A percentile compares a stretch with the other conserved stretches of the same genome.
phyloP scores from a whole-genome alignment of 352 stramenopile species.

The Globisporangium ultimum region DNA sequence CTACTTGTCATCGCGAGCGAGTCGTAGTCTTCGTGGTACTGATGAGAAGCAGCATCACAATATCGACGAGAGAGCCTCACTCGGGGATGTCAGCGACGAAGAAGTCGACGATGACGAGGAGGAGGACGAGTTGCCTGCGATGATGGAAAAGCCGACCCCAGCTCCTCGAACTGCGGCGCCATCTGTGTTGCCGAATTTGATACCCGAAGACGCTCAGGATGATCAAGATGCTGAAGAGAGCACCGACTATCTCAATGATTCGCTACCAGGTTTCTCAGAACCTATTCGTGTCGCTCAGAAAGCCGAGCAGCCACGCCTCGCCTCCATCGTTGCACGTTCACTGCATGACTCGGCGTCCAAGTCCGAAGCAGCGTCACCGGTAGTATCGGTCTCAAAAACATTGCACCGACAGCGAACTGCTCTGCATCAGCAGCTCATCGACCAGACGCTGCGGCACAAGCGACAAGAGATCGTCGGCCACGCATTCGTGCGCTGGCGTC shows the following conservation, averaged over 20 bases:
- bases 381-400: neutral
- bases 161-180: neutral
- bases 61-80: neutral
- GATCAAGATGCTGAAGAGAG: conserved; percentile 9
- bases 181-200: neutral
- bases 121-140: conserved; percentile 37
- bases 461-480: conserved; percentile 35
- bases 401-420: conserved; percentile 19
- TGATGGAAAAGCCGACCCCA: conserved; percentile 43
- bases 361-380: neutral
- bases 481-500: conserved; percentile 47
- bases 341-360: neutral
- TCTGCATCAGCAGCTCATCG: conserved; percentile 61
- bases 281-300: conserved; percentile 13
- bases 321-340: neutral
- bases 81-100: conserved; percentile 8
- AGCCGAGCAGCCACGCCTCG: neutral
- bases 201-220: neutral
- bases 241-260: conserved; percentile 18
- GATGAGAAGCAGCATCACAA: conserved; percentile 6
- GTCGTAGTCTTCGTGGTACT: neutral
- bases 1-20: conserved; percentile 30
- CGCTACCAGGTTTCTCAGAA: conserved; percentile 31
- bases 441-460: conserved; percentile 40
- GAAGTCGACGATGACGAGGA: conserved; percentile 38